These are phyloP conservation scores for Fusarium clavum DNA, from an alignment of 2,329 filamentous ascomycete species.

Conservation along the genomic window DNA sequence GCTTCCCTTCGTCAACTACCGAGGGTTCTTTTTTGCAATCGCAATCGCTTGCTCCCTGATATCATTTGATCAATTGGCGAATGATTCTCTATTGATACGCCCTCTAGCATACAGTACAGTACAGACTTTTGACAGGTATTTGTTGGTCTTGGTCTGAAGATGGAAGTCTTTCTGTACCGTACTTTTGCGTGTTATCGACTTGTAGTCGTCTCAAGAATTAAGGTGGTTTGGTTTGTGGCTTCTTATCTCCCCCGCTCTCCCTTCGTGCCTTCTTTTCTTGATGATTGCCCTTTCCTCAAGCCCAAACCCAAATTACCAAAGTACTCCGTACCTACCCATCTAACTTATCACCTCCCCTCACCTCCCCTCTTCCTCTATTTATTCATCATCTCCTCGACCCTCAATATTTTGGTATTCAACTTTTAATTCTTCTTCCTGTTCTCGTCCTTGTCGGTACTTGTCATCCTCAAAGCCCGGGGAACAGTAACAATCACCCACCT, in stretches of 20 bases:
- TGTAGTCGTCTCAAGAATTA: slow-evolving; percentile 7
- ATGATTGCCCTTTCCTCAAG: slow-evolving; percentile 19
- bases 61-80: neutral
- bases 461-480: slow-evolving; percentile 9
- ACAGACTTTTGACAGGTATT: slow-evolving; percentile 27
- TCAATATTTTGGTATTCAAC: neutral
- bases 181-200: slow-evolving; percentile 20
- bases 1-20: slow-evolving; percentile 18
- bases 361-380: slow-evolving; percentile 9
- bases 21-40: neutral
- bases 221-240: slow-evolving; percentile 22
- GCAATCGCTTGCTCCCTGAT: neutral
- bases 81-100: slow-evolving; percentile 23
- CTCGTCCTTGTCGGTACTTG: neutral
- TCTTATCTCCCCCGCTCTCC: slow-evolving; percentile 39
- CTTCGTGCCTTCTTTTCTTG: slow-evolving; percentile 5
- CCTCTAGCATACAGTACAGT: slow-evolving; percentile 12
- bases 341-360: neutral
- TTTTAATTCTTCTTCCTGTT: slow-evolving; percentile 4
- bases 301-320: slow-evolving; percentile 12
- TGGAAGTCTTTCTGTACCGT: neutral
- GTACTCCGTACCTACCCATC: neutral
- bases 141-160: neutral
- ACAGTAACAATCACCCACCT: slow-evolving; percentile 20
- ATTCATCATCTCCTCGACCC: slow-evolving; percentile 4